These are phyloP conservation scores for Paragyromitra xinjiangensis DNA, from an alignment of 495 filamentous ascomycete genomes.

Conservation along the genomic window DNA sequence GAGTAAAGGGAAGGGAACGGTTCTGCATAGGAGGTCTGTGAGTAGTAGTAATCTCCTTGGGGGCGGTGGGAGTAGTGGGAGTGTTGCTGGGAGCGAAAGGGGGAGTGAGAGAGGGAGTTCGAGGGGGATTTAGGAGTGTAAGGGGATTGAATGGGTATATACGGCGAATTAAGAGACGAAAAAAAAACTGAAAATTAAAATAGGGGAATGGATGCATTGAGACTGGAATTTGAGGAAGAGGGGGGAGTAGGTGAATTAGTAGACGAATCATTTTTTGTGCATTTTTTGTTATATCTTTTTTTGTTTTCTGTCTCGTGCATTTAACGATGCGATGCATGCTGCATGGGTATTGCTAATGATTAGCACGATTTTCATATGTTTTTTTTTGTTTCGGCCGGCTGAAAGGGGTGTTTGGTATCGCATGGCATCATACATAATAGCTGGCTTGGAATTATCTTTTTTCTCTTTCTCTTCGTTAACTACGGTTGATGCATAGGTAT, in stretches of 20 bases:
- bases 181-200: neutral
- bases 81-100: neutral
- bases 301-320: constrained; percentile 12
- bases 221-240: neutral
- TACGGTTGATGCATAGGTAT: constrained; percentile 48
- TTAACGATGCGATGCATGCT: neutral
- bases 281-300: constrained; percentile 10
- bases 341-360: constrained; percentile 22
- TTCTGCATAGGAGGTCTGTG: constrained; percentile 43
- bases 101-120: neutral
- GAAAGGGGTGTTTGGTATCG: constrained; percentile 8
- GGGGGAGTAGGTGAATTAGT: neutral
- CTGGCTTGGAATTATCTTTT: constrained; percentile 2
- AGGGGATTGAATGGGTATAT: neutral
- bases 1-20: constrained; percentile 47
- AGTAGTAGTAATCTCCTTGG: constrained; percentile 37
- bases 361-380: constrained; percentile 18
- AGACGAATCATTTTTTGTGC: constrained; percentile 3
- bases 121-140: neutral
- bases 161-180: neutral
- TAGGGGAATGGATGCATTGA: neutral
- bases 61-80: constrained; percentile 2
- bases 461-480: constrained; percentile 14
- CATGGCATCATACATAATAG: constrained; percentile 33
- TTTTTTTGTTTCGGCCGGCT: neutral